These are phyloP conservation scores for Ustilago xerochloae DNA, from an alignment of 1,284 basidiomycete genomes.

Conservation along the genomic window DNA sequence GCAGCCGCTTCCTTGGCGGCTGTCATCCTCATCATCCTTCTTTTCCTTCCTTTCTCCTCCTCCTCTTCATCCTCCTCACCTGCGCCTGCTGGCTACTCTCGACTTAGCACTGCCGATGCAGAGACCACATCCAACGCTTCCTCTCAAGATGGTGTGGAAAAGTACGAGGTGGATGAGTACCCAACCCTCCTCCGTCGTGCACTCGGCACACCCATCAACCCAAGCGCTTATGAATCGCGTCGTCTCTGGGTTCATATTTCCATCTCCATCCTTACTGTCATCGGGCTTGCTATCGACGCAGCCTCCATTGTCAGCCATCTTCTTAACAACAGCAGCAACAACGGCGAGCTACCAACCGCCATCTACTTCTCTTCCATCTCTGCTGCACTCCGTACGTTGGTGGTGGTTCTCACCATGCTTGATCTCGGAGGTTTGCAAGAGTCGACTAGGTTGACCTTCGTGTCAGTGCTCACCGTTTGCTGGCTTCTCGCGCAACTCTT, in stretches of 20 bases:
- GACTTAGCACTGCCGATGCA: neutral
- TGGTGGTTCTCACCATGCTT: slow-evolving; percentile 27
- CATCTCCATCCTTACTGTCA: slow-evolving; percentile 19
- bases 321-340: neutral
- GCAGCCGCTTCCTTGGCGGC: slow-evolving; percentile 2
- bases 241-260: slow-evolving; percentile 14
- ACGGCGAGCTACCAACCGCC: neutral
- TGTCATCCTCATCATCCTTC: slow-evolving; percentile 6
- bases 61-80: neutral
- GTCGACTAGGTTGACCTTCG: neutral
- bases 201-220: slow-evolving; percentile 18
- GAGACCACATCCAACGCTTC: neutral
- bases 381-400: slow-evolving; percentile 15
- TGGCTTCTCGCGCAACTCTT: slow-evolving; percentile 24
- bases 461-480: slow-evolving; percentile 9
- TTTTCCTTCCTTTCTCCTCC: slow-evolving; percentile 1
- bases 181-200: slow-evolving; percentile 17
- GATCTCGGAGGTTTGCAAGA: slow-evolving; percentile 13
- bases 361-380: slow-evolving; percentile 11
- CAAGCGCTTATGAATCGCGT: slow-evolving; percentile 2
- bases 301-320: slow-evolving; percentile 17
- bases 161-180: slow-evolving; percentile 26
- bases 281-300: slow-evolving; percentile 27
- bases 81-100: neutral
- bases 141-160: neutral